phyloP scores from a whole-genome alignment of 495 filamentous ascomycete genomes.

The Penicillium pulvis region DNA sequence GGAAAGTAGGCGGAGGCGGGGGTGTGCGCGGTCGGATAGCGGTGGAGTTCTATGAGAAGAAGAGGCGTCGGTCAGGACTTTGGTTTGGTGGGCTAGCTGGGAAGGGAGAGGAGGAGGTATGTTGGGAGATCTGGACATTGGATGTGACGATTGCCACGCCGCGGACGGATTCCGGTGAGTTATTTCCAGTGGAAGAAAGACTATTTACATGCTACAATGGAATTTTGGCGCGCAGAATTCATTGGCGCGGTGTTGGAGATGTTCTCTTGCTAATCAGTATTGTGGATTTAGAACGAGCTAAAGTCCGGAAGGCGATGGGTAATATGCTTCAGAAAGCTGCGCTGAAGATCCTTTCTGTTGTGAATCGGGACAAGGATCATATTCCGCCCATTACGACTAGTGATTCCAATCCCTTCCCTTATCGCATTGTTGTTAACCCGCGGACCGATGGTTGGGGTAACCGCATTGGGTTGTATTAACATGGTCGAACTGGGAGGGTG shows the following conservation, averaged over 20 bases:
- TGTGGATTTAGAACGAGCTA: constrained; percentile 65
- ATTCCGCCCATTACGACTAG: constrained; percentile 95
- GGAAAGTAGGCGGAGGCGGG: constrained; percentile 41
- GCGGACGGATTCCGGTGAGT: constrained; percentile 80
- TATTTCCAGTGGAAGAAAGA: neutral
- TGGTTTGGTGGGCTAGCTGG: constrained; percentile 65
- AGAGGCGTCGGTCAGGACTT: constrained; percentile 66
- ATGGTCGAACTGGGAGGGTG: neutral
- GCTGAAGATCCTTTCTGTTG: constrained; percentile 82
- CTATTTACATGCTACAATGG: no score
- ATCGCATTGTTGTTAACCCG: constrained; percentile 84
- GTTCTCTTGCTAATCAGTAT: constrained; percentile 9
- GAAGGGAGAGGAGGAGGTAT: constrained; percentile 86
- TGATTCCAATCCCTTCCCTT: constrained; percentile 92
- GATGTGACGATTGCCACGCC: constrained; percentile 90
- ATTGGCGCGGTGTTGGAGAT: neutral
- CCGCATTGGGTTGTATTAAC: constrained; percentile 74
- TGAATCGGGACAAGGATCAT: constrained; percentile 89
- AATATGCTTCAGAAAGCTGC: constrained; percentile 81
- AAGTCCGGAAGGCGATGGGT: constrained; percentile 85
- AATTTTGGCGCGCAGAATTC: neutral
- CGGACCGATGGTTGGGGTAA: constrained; percentile 77
- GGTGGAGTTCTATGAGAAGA: constrained; percentile 95
- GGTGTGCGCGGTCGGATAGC: constrained; percentile 74
- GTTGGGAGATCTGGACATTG: constrained; percentile 94